A percentile compares a stretch with the other conserved stretches of the same genome.
Conservation (phyloP, 169 alveolate species). For the Amoebophrya sp. region DNA sequence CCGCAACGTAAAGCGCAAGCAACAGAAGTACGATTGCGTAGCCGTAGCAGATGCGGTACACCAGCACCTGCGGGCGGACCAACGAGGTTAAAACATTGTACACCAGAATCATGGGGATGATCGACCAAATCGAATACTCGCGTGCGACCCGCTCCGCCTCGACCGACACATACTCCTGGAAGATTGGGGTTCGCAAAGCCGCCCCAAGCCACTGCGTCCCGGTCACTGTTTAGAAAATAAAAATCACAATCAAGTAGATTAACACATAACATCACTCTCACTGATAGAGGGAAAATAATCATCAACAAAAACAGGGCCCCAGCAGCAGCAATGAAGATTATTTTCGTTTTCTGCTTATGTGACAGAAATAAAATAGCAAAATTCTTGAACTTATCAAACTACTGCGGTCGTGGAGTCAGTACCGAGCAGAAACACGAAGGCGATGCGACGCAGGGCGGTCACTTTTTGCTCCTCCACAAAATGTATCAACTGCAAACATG, state of each 20-base stretch:
- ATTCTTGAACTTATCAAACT: no score
- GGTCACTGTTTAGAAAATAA: neutral
- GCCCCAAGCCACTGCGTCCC: neutral
- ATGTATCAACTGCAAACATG: no score
- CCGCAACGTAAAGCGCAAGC: neutral
- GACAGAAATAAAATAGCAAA: no score
- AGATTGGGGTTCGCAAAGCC: neutral
- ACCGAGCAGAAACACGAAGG: neutral
- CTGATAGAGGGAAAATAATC: no score
- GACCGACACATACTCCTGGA: slow-evolving; percentile 1
- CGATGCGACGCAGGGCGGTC: neutral
- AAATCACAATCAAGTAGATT: no score
- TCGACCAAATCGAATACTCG: neutral
- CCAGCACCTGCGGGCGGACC: neutral
- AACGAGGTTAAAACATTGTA: neutral
- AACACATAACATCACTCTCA: no score
- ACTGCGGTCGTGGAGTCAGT: no score
- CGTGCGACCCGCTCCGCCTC: neutral
- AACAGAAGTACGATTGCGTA: neutral
- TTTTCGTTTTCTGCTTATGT: no score
- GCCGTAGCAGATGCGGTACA: neutral
- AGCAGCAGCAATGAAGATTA: no score
- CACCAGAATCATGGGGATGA: neutral
- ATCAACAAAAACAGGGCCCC: no score
- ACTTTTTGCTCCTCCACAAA: neutral